These are phyloP conservation scores for Chrysoporthe puriensis DNA, from an alignment of 2,329 filamentous ascomycete species.

Conservation along the genomic window DNA sequence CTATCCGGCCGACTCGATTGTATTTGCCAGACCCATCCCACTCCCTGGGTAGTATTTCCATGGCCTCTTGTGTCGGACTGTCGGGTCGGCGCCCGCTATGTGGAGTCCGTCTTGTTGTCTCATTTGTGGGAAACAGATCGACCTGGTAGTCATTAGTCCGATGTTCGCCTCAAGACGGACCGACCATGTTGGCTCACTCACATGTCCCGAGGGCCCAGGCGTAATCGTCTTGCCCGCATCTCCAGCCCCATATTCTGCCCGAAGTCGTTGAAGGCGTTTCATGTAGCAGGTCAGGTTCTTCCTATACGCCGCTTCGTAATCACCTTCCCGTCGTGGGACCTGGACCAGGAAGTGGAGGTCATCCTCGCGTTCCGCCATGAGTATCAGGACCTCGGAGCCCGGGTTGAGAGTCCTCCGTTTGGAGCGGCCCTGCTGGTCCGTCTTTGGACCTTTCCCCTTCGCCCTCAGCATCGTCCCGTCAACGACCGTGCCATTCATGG, in stretches of 20 bases:
- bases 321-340: slow-evolving; percentile 75
- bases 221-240: slow-evolving; percentile 49
- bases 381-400: slow-evolving; percentile 74
- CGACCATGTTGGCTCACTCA: slow-evolving; percentile 38
- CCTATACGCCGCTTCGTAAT: slow-evolving; percentile 66
- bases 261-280: slow-evolving; percentile 38
- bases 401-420: slow-evolving; percentile 65
- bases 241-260: slow-evolving; percentile 31
- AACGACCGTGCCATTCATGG: slow-evolving; percentile 93
- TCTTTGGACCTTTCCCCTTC: slow-evolving; percentile 43
- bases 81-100: slow-evolving; percentile 21
- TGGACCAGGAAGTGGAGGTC: slow-evolving; percentile 85
- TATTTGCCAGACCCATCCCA: slow-evolving; percentile 87
- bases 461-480: slow-evolving; percentile 68
- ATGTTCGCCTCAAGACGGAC: slow-evolving; percentile 14
- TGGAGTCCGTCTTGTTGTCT: slow-evolving; percentile 13
- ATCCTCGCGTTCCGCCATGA: slow-evolving; percentile 51
- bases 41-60: slow-evolving; percentile 55
- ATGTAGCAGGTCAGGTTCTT: slow-evolving; percentile 73
- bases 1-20: slow-evolving; percentile 79
- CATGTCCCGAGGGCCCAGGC: slow-evolving; percentile 53
- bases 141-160: slow-evolving; percentile 30
- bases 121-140: slow-evolving; percentile 36
- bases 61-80: slow-evolving; percentile 40
- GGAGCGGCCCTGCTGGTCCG: slow-evolving; percentile 11